phyloP scores from a whole-genome alignment of 805 yeast genomes.

The Monosporozyma siamensis region DNA sequence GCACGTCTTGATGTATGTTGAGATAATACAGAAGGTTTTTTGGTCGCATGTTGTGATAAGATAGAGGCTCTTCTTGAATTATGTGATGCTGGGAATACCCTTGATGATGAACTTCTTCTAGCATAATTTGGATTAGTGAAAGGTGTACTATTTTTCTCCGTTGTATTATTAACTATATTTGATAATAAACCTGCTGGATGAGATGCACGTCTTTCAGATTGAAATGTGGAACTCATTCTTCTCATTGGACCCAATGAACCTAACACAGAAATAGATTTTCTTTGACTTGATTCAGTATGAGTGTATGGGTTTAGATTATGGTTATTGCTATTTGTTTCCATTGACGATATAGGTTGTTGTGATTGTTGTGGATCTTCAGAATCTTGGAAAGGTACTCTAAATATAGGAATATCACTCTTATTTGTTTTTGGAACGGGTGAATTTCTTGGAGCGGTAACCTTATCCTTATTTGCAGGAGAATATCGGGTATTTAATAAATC shows the following conservation, averaged over 20 bases:
- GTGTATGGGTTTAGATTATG: neutral
- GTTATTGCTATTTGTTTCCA: constrained; percentile 1
- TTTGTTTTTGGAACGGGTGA: neutral
- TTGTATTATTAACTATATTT: neutral
- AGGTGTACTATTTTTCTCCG: no score
- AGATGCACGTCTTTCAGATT: constrained; percentile 4
- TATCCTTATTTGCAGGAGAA: neutral
- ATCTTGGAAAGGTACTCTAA: constrained; percentile 66
- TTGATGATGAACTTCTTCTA: constrained; percentile 8
- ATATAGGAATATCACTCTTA: constrained; percentile 30
- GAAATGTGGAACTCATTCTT: neutral
- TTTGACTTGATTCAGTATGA: neutral
- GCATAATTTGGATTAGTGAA: neutral
- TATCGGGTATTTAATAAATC: neutral
- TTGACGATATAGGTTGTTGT: neutral
- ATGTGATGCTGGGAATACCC: constrained; percentile 10
- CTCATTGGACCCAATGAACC: neutral
- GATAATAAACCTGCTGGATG: constrained; percentile 2
- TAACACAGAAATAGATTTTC: constrained; percentile 1
- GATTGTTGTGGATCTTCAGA: neutral
- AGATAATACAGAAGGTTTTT: constrained; percentile 27
- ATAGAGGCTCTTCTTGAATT: constrained; percentile 34
- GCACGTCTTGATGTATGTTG: constrained; percentile 9
- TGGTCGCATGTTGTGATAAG: constrained; percentile 22
- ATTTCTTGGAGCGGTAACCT: neutral